phyloP scores from a whole-genome alignment of 202 grass and related monocot genomes.

The Brachypodium distachyon region DNA sequence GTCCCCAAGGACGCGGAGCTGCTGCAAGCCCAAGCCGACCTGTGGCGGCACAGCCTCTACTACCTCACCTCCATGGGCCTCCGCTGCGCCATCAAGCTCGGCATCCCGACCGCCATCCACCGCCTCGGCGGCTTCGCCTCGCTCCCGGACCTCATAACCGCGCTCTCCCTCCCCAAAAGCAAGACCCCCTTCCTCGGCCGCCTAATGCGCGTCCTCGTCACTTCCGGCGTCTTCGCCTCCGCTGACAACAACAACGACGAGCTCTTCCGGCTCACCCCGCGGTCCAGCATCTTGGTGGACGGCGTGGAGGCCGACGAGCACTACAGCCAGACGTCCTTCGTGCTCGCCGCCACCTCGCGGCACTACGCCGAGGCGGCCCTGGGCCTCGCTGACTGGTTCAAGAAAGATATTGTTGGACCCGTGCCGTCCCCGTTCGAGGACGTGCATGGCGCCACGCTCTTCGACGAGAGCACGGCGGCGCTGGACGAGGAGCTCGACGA shows the following conservation, averaged over 20 bases:
- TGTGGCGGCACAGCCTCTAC: conserved; percentile 24
- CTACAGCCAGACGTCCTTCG: background rate
- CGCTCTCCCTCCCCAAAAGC: background rate
- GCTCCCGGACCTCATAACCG: background rate
- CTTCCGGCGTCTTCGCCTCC: background rate
- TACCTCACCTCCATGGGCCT: conserved; percentile 5
- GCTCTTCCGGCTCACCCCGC: background rate
- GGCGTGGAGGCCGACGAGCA: background rate
- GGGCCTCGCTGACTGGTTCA: conserved; percentile 12
- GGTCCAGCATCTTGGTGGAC: background rate
- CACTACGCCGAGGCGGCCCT: background rate
- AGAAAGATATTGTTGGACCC: background rate
- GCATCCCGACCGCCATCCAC: background rate
- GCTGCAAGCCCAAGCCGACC: conserved; percentile 6
- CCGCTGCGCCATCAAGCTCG: conserved; percentile 11
- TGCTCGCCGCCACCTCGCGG: background rate
- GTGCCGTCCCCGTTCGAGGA: background rate
- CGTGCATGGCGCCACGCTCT: background rate
- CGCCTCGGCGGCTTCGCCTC: background rate
- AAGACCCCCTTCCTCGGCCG: conserved; percentile 18
- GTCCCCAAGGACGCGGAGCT: conserved; percentile 8
- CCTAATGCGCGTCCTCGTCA: conserved; percentile 9
- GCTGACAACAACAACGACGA: background rate
- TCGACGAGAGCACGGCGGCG: background rate
- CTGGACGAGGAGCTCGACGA: background rate